A percentile compares a stretch with the other conserved stretches of the same genome.
These are phyloP conservation scores for Tuber calosporum DNA, from an alignment of 495 filamentous ascomycete species.

Conservation along the genomic window DNA sequence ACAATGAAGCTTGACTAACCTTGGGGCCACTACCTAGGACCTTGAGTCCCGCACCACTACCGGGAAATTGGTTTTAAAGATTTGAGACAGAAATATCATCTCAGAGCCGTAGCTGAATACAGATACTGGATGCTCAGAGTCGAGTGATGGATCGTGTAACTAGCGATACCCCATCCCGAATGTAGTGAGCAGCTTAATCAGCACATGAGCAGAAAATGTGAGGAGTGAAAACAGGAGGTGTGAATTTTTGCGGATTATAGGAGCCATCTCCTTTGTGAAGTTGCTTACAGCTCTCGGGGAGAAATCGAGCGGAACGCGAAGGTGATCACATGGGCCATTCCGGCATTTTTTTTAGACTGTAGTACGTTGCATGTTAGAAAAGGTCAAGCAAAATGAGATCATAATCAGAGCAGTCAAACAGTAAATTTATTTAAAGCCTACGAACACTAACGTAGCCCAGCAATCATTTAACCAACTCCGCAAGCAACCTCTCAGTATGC, in stretches of 20 bases:
- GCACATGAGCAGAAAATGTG: background rate
- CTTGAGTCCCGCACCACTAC: slow-evolving; percentile 75
- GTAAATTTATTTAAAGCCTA: background rate
- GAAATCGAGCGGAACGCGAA: background rate
- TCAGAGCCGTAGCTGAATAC: background rate
- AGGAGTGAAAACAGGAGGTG: background rate
- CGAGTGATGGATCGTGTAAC: slow-evolving; percentile 16
- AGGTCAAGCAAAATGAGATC: background rate
- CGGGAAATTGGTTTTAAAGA: slow-evolving; percentile 63
- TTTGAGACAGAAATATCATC: slow-evolving; percentile 1
- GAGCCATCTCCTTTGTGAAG: background rate
- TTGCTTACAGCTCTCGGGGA: background rate
- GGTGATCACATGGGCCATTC: background rate
- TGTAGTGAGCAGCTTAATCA: background rate
- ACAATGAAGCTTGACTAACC: slow-evolving; percentile 1
- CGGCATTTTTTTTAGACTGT: background rate
- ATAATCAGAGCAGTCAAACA: background rate
- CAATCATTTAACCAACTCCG: slow-evolving; percentile 49
- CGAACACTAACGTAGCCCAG: background rate
- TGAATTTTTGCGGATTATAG: background rate
- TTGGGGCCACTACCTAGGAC: slow-evolving; percentile 48
- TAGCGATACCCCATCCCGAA: background rate
- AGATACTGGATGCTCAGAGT: background rate
- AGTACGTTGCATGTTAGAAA: background rate
- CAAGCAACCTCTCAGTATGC: slow-evolving; percentile 63